Percentiles rank a stretch among this genome's conserved stretches.
phyloP scores from a whole-genome alignment of 495 filamentous ascomycete species.

The Podospora pseudocomata region DNA sequence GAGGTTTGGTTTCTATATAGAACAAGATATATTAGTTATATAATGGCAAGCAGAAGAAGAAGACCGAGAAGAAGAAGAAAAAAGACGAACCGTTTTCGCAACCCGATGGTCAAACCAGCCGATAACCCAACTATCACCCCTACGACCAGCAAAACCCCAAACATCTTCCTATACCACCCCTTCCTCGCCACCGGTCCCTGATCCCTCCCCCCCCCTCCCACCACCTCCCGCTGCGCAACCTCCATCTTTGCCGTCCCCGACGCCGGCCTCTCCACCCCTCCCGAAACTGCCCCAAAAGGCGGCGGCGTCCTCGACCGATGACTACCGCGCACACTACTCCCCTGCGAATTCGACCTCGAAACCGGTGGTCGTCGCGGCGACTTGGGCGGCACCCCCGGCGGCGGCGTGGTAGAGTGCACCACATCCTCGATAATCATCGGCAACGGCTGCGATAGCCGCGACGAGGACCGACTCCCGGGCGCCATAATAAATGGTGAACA shows the following conservation, averaged over 20 bases:
- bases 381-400: slow-evolving; percentile 14
- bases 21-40: background rate
- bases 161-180: slow-evolving; percentile 39
- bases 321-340: background rate
- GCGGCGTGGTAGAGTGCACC: slow-evolving; percentile 3
- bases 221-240: background rate
- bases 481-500: slow-evolving; percentile 12
- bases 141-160: slow-evolving; percentile 31
- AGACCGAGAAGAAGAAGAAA: background rate
- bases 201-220: background rate
- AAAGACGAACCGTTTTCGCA: slow-evolving; percentile 34
- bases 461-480: slow-evolving; percentile 22
- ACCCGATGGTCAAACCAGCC: slow-evolving; percentile 43
- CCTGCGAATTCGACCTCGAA: background rate
- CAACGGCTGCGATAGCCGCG: slow-evolving; percentile 20
- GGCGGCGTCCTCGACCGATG: slow-evolving; percentile 6
- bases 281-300: background rate
- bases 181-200: slow-evolving; percentile 26
- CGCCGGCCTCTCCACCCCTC: background rate
- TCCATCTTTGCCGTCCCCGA: background rate
- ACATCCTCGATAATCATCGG: slow-evolving; percentile 25
- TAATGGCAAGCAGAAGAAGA: background rate
- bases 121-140: slow-evolving; percentile 39
- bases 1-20: slow-evolving; percentile 4
- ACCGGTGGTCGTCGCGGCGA: slow-evolving; percentile 16